Evolutionary conservation across 768 basidiomycete genomes (phyloP).

Genomic region (Suillus ampliporus): DNA sequence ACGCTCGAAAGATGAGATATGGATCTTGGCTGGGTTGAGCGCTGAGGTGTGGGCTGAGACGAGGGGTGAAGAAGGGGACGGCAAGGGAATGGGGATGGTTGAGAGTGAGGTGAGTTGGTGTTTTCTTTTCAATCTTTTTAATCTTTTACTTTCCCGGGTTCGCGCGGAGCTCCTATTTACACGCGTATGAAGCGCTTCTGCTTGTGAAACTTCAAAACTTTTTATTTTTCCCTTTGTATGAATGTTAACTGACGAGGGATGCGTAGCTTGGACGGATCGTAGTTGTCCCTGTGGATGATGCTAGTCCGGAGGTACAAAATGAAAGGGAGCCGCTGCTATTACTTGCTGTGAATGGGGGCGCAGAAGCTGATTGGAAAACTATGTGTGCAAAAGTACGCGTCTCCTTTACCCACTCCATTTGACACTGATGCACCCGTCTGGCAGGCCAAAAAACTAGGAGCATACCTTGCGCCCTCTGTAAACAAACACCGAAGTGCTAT

Average conservation of each 20-base stretch:
- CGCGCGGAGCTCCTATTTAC: neutral
- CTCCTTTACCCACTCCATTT: neutral
- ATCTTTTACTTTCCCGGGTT: conserved; percentile 8
- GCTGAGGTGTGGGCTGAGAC: conserved; percentile 84
- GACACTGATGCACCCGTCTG: neutral
- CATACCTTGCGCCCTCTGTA: conserved; percentile 42
- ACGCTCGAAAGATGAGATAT: conserved; percentile 73
- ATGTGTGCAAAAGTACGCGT: conserved; percentile 63
- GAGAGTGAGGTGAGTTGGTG: conserved; percentile 69
- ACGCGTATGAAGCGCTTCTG: neutral
- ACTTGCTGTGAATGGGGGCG: conserved; percentile 68
- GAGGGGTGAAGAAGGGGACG: conserved; percentile 45
- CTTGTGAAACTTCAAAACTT: no score
- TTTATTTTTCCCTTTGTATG: neutral
- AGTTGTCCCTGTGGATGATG: conserved; percentile 62
- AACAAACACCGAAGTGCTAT: conserved; percentile 42
- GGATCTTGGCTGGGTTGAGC: conserved; percentile 72
- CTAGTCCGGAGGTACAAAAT: conserved; percentile 30
- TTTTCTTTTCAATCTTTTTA: neutral
- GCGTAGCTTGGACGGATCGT: conserved; percentile 71
- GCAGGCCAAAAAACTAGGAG: conserved; percentile 39
- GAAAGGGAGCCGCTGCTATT: conserved; percentile 64
- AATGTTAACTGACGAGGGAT: conserved; percentile 1
- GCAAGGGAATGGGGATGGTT: conserved; percentile 56
- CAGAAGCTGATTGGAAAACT: conserved; percentile 67